phyloP scores from a whole-genome alignment of 2,329 filamentous ascomycete genomes.

The Aureobasidium musti region DNA sequence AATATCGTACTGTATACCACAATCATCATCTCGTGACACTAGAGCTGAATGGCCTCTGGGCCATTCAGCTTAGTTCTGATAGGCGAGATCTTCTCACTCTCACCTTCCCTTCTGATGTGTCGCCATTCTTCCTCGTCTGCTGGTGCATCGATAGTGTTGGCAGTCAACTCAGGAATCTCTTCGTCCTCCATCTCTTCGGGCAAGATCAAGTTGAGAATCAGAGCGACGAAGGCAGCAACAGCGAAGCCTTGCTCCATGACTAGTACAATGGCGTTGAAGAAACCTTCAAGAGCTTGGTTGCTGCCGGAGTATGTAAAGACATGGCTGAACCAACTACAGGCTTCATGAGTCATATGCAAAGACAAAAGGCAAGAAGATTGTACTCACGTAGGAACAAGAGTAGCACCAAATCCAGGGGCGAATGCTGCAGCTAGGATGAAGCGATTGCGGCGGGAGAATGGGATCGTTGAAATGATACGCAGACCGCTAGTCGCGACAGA shows the following conservation, averaged over 20 bases:
- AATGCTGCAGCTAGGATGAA: constrained; percentile 79
- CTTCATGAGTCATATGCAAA: background rate
- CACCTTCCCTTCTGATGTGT: constrained; percentile 21
- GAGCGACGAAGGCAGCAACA: constrained; percentile 70
- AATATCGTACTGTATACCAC: background rate
- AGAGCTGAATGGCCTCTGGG: background rate
- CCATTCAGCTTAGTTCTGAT: background rate
- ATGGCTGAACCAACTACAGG: constrained; percentile 64
- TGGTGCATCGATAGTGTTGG: constrained; percentile 44
- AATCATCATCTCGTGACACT: background rate
- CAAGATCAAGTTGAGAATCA: constrained; percentile 72
- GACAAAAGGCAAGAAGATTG: too few relatives aligned
- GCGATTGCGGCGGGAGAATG: constrained; percentile 76
- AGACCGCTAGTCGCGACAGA: constrained; percentile 77
- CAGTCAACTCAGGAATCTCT: constrained; percentile 45
- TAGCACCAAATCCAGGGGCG: constrained; percentile 65
- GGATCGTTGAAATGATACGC: constrained; percentile 69
- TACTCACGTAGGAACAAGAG: constrained; percentile 48
- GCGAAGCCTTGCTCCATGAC: constrained; percentile 64
- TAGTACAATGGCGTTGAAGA: constrained; percentile 65
- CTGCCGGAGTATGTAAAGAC: constrained; percentile 72
- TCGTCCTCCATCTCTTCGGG: constrained; percentile 73
- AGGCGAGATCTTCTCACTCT: constrained; percentile 21
- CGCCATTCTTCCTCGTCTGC: constrained; percentile 48
- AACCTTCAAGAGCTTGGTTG: constrained; percentile 68